phyloP scores from a whole-genome alignment of 208 protist species.

The Acanthamoeba sp. region DNA sequence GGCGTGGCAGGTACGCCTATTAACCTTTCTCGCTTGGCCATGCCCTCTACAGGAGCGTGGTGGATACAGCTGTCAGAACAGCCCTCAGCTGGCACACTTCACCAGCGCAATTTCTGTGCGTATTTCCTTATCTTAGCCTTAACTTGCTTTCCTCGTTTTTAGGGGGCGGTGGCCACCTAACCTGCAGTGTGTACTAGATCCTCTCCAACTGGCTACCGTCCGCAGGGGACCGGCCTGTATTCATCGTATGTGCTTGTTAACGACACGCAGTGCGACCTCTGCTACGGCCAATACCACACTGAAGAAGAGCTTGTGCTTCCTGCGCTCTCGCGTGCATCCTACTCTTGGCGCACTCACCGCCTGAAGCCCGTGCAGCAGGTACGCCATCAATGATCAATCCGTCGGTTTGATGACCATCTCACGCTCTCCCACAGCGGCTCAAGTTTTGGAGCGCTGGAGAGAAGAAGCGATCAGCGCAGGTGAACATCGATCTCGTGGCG shows the following conservation, averaged over 20 bases:
- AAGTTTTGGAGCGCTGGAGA: slow-evolving; percentile 37
- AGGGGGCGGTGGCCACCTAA: background rate
- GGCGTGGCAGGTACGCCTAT: too few relatives aligned
- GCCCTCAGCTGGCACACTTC: slow-evolving; percentile 41
- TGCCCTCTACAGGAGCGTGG: slow-evolving; percentile 19
- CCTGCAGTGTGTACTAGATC: background rate
- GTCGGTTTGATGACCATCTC: background rate
- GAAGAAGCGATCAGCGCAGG: background rate
- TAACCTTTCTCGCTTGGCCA: too few relatives aligned
- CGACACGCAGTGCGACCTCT: slow-evolving; percentile 24
- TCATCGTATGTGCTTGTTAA: slow-evolving; percentile 35
- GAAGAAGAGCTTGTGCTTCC: background rate
- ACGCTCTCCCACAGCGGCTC: background rate
- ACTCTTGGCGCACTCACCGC: slow-evolving; percentile 45
- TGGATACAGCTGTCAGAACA: slow-evolving; percentile 3
- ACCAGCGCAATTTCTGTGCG: background rate
- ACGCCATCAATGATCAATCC: too few relatives aligned
- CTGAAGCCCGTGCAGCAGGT: slow-evolving; percentile 21
- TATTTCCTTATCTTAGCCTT: background rate
- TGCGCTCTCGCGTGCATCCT: background rate
- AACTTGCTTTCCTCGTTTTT: too few relatives aligned
- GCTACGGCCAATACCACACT: slow-evolving; percentile 49
- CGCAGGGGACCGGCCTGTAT: background rate
- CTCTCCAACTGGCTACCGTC: too few relatives aligned
- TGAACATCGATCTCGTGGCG: slow-evolving; percentile 29